Base-by-base conservation (phyloP, 2,329 filamentous ascomycete genomes). In the Daldinia sp. region DNA sequence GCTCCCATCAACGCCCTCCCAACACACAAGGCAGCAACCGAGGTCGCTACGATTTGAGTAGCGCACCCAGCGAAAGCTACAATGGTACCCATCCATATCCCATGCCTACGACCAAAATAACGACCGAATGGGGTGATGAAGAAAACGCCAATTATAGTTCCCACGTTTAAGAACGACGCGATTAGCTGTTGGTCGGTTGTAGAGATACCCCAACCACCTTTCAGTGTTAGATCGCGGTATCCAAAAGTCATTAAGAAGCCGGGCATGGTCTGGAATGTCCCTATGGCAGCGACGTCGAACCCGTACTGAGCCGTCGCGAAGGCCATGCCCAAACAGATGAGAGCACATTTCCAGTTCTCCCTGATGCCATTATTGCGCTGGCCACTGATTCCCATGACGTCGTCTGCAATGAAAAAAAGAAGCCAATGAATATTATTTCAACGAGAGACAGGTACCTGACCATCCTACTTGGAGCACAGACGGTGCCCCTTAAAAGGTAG, bases 151-250 rank as follows among this genome's bases (percentile, higher is more conserved):
- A 75, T 50, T 30, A 77, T 75, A 33, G 73, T 73, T 10, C 73
- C 74, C 23, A 74, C 59, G 50, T 75, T 76, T 26, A 76, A 61
- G 53, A 72, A 74, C 37, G 74, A 76, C 6, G 70, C 71, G 23
- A 76, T 73, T 6, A 76, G 70, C 57, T 76, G 74, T 54, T 76
- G 74, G 4, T 71, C 57, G 1, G 56, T 72, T 18, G 73, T 74
- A 37, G 60, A 50, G 55, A 76, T 76, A 20, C 67, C 68, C 67
- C 68, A 76, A 7, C 74, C 74, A 13, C 65, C 68, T 28, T 63
- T 62, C 3, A 67, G 26, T 4, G 56, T 12, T 20, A 66, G 50
- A 28, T 75, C 73, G 2, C 55, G 42, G 54, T 74, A 74, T 41
- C 73, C 71, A 28, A 72, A 74, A 9, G 69, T 70, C 68, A 70